Evolutionary conservation across 2,329 filamentous ascomycete genomes (phyloP).

Genomic region (Trichothecium sympodiale): DNA sequence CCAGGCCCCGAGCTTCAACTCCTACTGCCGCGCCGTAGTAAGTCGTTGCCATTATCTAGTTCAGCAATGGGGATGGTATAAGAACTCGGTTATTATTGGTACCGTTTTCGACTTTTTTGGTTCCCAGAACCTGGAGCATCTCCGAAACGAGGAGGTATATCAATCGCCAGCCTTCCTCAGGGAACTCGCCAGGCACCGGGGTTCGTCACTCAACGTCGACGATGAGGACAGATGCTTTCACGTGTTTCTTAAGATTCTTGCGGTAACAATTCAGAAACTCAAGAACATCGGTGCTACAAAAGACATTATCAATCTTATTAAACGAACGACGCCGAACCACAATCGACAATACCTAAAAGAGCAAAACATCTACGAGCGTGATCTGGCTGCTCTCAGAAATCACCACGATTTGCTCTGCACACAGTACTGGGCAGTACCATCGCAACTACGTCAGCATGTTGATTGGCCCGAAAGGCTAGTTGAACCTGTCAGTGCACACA

Average conservation of each 20-base stretch:
- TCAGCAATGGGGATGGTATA: slow-evolving; percentile 55
- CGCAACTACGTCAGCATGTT: slow-evolving; percentile 39
- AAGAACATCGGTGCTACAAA: slow-evolving; percentile 35
- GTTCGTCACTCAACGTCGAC: slow-evolving; percentile 36
- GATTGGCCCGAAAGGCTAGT: slow-evolving; percentile 50
- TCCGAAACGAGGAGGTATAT: slow-evolving; percentile 54
- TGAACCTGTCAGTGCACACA: slow-evolving; percentile 48
- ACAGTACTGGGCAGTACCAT: slow-evolving; percentile 52
- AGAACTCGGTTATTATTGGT: slow-evolving; percentile 44
- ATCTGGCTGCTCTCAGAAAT: slow-evolving; percentile 54
- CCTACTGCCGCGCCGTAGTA: slow-evolving; percentile 49
- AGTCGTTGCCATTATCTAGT: slow-evolving; percentile 53
- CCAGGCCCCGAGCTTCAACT: slow-evolving; percentile 52
- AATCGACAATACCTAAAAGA: slow-evolving; percentile 54
- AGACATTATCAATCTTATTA: slow-evolving; percentile 49
- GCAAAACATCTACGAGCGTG: slow-evolving; percentile 44
- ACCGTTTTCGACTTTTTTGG: slow-evolving; percentile 60
- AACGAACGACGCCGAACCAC: slow-evolving; percentile 54
- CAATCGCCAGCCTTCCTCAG: slow-evolving; percentile 51
- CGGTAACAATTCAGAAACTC: slow-evolving; percentile 42
- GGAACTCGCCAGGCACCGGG: slow-evolving; percentile 30
- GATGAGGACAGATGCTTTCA: slow-evolving; percentile 54
- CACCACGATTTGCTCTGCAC: slow-evolving; percentile 59
- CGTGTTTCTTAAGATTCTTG: slow-evolving; percentile 54
- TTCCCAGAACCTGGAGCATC: slow-evolving; percentile 46